Evolutionary conservation across 2,329 filamentous ascomycete genomes (phyloP).

Genomic region (Pestalotiopsis sp.): DNA sequence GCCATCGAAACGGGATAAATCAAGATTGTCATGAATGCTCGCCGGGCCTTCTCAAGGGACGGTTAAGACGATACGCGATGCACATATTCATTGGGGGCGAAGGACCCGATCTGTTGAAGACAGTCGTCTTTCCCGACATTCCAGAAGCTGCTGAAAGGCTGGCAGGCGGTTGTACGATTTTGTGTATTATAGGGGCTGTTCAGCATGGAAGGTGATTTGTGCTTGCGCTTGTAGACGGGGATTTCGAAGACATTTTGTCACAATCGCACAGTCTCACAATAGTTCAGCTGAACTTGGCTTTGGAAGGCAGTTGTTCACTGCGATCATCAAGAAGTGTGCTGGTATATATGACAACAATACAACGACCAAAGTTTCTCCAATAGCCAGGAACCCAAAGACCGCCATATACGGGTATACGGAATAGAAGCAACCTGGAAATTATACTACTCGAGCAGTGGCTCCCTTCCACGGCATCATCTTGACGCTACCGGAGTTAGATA

Average conservation of each 20-base stretch:
- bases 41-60: background rate
- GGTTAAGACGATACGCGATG: background rate
- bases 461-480: background rate
- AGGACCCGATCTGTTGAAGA: background rate
- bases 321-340: too few species aligned
- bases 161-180: background rate
- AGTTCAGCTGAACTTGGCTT: too few species aligned
- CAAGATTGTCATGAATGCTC: background rate
- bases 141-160: background rate
- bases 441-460: too few species aligned
- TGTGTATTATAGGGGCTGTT: background rate
- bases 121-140: background rate
- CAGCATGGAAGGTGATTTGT: background rate
- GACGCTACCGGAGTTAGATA: constrained; percentile 4
- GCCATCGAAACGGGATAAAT: background rate
- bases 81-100: background rate
- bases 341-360: too few species aligned
- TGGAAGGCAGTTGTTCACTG: too few species aligned
- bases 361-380: too few species aligned
- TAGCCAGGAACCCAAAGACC: too few species aligned
- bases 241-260: background rate
- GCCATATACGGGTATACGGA: background rate
- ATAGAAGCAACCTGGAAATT: too few species aligned
- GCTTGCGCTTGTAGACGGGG: background rate
- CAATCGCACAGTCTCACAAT: too few species aligned